Conservation (phyloP, 1,139 yeast species). For the Candida albicans region DNA sequence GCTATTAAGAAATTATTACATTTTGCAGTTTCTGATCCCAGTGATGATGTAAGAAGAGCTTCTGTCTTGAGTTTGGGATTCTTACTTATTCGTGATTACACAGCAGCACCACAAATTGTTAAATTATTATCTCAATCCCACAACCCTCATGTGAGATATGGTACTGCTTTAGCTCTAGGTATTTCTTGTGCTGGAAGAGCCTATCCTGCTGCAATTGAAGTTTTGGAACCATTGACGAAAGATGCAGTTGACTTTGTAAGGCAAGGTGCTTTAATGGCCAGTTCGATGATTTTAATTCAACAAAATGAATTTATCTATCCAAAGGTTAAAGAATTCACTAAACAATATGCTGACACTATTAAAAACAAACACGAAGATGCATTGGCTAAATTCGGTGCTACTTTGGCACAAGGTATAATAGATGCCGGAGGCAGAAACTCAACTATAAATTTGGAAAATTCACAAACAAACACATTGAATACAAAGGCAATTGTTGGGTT, state of each 20-base stretch:
- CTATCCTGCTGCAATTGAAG: conserved; percentile 83
- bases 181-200: conserved; percentile 97
- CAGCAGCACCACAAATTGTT: conserved; percentile 93
- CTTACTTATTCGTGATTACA: conserved; percentile 83
- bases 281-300: conserved; percentile 89
- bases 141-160: conserved; percentile 97
- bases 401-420: conserved; percentile 94
- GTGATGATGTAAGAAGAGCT: conserved; percentile 95
- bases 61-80: conserved; percentile 95
- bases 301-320: conserved; percentile 87
- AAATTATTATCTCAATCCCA: conserved; percentile 91
- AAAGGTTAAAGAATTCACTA: conserved; percentile 74
- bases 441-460: conserved; percentile 86
- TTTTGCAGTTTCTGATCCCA: conserved; percentile 94
- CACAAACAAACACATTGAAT: conserved; percentile 89
- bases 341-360: conserved; percentile 71
- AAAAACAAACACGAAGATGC: conserved; percentile 94
- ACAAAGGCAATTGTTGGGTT: conserved; percentile 91
- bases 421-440: conserved; percentile 99
- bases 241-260: conserved; percentile 97
- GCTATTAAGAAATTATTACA: conserved; percentile 88
- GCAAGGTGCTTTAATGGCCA: conserved; percentile 94
- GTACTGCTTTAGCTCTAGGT: conserved; percentile 96
- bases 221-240: conserved; percentile 86
- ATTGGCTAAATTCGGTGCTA: conserved; percentile 96